Evolutionary conservation across 2,329 filamentous ascomycete genomes (phyloP), one percentile per base, ranked within the genome.

Genomic region (Colletotrichum australisinense): DNA sequence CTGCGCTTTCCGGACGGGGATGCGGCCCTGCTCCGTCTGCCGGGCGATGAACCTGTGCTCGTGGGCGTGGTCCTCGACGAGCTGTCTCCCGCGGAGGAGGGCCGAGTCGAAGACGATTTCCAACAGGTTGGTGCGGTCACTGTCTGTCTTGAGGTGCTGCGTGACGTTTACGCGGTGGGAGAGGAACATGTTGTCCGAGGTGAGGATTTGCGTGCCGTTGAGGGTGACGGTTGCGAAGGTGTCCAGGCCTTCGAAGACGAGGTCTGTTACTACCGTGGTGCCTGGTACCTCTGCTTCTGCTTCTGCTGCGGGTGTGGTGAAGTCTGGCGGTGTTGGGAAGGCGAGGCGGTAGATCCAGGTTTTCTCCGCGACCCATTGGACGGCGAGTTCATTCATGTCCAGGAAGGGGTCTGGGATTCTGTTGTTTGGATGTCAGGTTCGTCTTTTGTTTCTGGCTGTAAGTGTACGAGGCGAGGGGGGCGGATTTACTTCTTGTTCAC

Each of bases 161-260:
- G 85, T 86, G 35, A 93, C 82, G 68, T 88, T 80, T 24, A 91
- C 80, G 0, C 90, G 86, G 75, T 92, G 85, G 8, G 86, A 84
- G n/a, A 90, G 77, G 77, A 91, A 92, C 90, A 92, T 92, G 79
- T 92, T 93, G 74, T 91, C 88, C 11, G 87, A 87, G 73, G 86
- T 79, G 14, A 92, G 82, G 8, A 93, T 87, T 30, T 83, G 78
- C 1, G 82, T 77, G 11, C 84, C 88, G 76, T 92, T 91, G 22
- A 93, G 83, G 11, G 77, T 84, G 46, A 92, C 89, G 0, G 85
- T 88, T 0, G 90, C 89, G 75, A 91, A 91, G 0, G 91, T 93
- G 77, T 93, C 91, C 1, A 93, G 85, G 0, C 91, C 91, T 76
- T 92, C 87, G 70, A 93, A 92, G 11, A 90, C 88, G 5, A 93